Evolutionary conservation across 805 yeast species (phyloP).

Genomic region (Clavispora vitiphila): DNA sequence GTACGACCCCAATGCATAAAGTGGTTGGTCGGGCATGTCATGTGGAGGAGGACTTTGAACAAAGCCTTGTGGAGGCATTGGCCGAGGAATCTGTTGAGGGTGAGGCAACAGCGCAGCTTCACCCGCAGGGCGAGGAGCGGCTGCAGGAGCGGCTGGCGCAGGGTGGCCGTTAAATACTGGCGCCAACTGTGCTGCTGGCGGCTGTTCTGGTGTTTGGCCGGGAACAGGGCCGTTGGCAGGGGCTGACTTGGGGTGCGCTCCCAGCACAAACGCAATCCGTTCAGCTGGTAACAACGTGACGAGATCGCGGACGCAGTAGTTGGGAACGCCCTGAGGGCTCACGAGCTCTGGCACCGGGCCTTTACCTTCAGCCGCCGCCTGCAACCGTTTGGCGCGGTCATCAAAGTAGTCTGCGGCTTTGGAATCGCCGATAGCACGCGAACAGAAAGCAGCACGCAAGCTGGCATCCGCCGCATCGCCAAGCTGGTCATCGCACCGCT

Average conservation of each 20-base stretch:
- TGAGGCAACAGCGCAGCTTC: neutral
- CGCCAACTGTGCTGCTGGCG: neutral
- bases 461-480: constrained; percentile 60
- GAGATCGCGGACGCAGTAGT: constrained; percentile 35
- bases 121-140: neutral
- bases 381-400: constrained; percentile 38
- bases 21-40: constrained; percentile 19
- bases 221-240: constrained; percentile 5
- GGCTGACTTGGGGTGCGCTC: constrained; percentile 6
- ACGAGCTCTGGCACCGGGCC: constrained; percentile 42
- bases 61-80: constrained; percentile 13
- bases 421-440: constrained; percentile 41
- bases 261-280: constrained; percentile 34
- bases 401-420: constrained; percentile 40
- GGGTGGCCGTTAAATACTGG: constrained; percentile 4
- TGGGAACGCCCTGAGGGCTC: constrained; percentile 46
- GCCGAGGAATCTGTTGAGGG: constrained; percentile 6
- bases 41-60: constrained; percentile 24
- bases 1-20: constrained; percentile 10
- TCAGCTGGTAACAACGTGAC: constrained; percentile 40
- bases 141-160: constrained; percentile 2
- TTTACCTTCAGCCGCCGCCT: constrained; percentile 39
- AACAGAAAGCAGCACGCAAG: constrained; percentile 46
- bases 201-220: constrained; percentile 4
- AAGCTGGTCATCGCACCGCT: constrained; percentile 56